Evolutionary conservation across 805 yeast species (phyloP).

Genomic region (Suhomyces prunicola): DNA sequence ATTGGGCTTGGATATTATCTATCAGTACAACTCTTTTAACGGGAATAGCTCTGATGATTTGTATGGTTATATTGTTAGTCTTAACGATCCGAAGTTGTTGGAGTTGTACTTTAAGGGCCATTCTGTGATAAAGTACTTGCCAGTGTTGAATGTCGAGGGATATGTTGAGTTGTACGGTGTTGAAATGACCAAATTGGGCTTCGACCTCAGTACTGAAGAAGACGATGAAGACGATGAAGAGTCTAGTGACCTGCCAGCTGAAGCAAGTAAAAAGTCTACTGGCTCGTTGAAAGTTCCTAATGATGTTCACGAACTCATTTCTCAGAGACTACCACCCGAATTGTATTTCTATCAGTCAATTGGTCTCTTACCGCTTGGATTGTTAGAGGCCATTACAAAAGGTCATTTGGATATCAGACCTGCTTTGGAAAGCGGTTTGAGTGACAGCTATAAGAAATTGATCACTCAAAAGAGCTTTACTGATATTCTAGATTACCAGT

Average conservation of each 20-base stretch:
- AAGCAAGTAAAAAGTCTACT: constrained; percentile 6
- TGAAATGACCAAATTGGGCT: constrained; percentile 39
- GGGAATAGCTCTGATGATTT: constrained; percentile 25
- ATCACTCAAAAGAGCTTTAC: constrained; percentile 44
- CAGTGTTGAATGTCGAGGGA: constrained; percentile 69
- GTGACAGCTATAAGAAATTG: constrained; percentile 56
- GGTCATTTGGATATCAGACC: constrained; percentile 62
- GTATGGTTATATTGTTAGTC: constrained; percentile 45
- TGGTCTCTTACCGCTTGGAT: constrained; percentile 64
- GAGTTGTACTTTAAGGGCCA: constrained; percentile 64
- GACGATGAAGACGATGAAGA: constrained; percentile 2
- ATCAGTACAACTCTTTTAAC: constrained; percentile 29
- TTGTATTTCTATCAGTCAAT: constrained; percentile 74
- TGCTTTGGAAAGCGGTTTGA: constrained; percentile 62
- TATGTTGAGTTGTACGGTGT: constrained; percentile 54
- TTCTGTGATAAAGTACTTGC: constrained; percentile 66
- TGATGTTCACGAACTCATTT: constrained; percentile 77
- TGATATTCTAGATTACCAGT: constrained; percentile 55
- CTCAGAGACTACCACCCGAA: constrained; percentile 85
- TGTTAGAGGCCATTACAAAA: constrained; percentile 64
- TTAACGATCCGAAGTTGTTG: constrained; percentile 44
- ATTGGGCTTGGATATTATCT: constrained; percentile 38
- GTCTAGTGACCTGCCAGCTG: constrained; percentile 3
- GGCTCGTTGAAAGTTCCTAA: constrained; percentile 52
- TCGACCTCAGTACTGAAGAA: constrained; percentile 16